Conservation (phyloP, 2,329 filamentous ascomycete genomes). For the Blastomyces gilchristii region DNA sequence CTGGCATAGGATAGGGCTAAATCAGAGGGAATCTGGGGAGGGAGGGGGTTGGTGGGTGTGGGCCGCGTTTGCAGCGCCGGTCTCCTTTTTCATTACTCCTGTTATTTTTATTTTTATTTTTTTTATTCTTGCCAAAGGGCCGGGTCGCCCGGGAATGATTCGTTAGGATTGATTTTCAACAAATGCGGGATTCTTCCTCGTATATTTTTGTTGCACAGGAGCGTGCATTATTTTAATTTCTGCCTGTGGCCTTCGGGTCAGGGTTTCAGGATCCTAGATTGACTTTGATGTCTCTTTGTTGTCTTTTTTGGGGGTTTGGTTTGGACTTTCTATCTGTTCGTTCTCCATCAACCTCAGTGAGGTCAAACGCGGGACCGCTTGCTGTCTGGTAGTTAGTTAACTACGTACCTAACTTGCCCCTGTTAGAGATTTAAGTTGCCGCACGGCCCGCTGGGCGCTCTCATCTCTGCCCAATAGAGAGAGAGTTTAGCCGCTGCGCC, state of each 20-base stretch:
- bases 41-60: too few relatives aligned
- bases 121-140: neutral
- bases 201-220: neutral
- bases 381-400: too few relatives aligned
- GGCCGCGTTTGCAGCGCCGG: neutral
- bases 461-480: neutral
- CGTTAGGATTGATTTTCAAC: neutral
- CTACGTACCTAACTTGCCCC: neutral
- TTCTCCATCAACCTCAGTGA: neutral
- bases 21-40: too few relatives aligned
- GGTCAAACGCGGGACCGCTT: neutral
- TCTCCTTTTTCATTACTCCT: neutral
- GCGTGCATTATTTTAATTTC: neutral
- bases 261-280: neutral
- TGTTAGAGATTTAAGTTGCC: slow-evolving; percentile 6
- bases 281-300: neutral
- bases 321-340: neutral
- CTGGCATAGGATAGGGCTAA: neutral
- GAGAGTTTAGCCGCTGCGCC: slow-evolving; percentile 1
- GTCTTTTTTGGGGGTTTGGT: neutral
- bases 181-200: neutral
- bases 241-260: neutral
- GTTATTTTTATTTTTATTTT: neutral
- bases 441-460: slow-evolving; percentile 2
- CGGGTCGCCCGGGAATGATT: neutral